Evolutionary conservation across 2,329 filamentous ascomycete genomes (phyloP).

Genomic region (Beauveria bassiana): DNA sequence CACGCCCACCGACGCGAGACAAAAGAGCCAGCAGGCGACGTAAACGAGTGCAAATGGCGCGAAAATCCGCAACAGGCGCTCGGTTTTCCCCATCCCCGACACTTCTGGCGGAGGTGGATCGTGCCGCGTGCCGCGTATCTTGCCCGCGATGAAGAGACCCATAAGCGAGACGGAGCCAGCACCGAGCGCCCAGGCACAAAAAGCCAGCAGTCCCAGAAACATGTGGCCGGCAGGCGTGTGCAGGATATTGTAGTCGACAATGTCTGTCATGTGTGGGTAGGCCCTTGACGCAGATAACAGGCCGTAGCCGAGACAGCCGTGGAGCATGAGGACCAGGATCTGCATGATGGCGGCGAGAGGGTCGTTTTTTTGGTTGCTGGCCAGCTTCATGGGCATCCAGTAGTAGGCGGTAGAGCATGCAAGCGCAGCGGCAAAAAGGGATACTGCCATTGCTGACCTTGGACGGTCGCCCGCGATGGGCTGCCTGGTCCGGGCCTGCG

Average conservation of each 20-base stretch:
- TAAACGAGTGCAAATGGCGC: neutral
- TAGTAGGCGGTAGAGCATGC: neutral
- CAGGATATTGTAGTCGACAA: neutral
- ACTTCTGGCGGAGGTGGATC: neutral
- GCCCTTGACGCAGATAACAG: neutral
- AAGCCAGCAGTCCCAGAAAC: neutral
- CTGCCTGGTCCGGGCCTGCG: neutral
- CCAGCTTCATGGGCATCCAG: constrained; percentile 1
- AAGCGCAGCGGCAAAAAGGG: neutral
- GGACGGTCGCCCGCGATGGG: neutral
- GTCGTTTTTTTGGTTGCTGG: neutral
- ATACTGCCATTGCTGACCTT: neutral
- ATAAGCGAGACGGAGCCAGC: neutral
- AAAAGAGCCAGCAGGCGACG: neutral
- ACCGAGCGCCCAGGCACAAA: neutral
- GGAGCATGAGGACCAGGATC: neutral
- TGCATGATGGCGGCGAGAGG: neutral
- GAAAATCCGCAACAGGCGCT: neutral
- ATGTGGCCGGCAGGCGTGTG: neutral
- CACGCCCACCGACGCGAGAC: neutral
- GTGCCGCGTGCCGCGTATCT: neutral
- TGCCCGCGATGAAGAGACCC: neutral
- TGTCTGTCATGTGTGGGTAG: neutral
- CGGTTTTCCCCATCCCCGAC: neutral
- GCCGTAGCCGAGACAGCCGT: neutral